These are phyloP conservation scores for Rhodofomes roseus DNA, from an alignment of 1,284 basidiomycete genomes.

Conservation along the genomic window DNA sequence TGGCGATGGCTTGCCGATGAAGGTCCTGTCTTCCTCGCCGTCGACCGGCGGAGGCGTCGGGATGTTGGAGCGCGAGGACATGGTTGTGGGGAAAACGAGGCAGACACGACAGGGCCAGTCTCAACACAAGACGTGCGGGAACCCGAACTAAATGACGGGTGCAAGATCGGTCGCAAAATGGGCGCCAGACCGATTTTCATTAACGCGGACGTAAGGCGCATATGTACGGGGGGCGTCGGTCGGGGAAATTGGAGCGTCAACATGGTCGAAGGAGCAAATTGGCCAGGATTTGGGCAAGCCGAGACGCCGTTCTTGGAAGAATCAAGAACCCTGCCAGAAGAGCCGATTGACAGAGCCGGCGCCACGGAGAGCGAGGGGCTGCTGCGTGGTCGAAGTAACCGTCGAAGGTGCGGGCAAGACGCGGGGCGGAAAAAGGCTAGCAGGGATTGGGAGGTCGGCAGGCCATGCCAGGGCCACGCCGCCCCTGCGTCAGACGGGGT, in stretches of 20 bases:
- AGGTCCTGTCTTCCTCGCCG: slow-evolving; percentile 3
- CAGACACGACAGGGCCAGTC: not conserved
- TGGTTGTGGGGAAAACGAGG: not conserved
- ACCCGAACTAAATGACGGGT: not conserved
- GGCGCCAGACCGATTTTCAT: not conserved
- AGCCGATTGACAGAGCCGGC: not conserved
- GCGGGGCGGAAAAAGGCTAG: not conserved
- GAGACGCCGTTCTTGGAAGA: not conserved
- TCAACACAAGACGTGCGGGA: not conserved
- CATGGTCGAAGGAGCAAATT: not conserved
- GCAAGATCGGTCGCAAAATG: not conserved
- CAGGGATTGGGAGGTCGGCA: not conserved
- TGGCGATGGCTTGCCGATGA: not conserved
- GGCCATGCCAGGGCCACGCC: not conserved
- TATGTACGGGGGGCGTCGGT: not conserved
- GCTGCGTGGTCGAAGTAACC: not conserved
- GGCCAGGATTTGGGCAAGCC: not conserved
- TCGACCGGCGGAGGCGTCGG: slow-evolving; percentile 21
- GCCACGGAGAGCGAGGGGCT: not conserved
- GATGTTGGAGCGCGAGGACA: slow-evolving; percentile 7
- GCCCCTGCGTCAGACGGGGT: not conserved
- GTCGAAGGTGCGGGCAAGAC: not conserved
- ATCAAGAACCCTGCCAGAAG: not conserved
- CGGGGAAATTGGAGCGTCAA: not conserved
- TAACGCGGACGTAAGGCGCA: not conserved